phyloP scores from a whole-genome alignment of 192 early-diverging fungal genomes.

The Piromyces finnis region DNA sequence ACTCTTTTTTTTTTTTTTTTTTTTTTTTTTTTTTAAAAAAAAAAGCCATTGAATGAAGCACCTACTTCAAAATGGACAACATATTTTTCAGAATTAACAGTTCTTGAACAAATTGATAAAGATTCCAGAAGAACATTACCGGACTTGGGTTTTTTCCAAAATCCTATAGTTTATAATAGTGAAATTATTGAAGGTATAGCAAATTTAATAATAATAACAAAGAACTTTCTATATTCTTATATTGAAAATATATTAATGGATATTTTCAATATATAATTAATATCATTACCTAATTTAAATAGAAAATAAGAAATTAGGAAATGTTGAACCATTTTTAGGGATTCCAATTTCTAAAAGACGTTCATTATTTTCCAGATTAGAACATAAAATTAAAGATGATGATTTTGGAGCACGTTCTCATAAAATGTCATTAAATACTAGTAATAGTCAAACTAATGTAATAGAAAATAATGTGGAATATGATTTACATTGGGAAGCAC shows the following conservation, averaged over 20 bases:
- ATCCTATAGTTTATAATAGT: conserved; percentile 25
- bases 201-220: background rate
- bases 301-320: conserved; percentile 5
- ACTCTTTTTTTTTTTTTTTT: background rate
- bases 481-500: conserved; percentile 61
- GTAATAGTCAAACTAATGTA: background rate
- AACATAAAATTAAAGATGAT: conserved; percentile 28
- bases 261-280: too few species aligned
- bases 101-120: conserved; percentile 56
- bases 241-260: too few species aligned
- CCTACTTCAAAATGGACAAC: conserved; percentile 36
- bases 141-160: conserved; percentile 57
- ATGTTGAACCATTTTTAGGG: background rate
- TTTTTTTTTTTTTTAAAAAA: background rate
- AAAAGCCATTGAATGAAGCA: conserved; percentile 17
- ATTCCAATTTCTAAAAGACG: background rate
- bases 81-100: conserved; percentile 37
- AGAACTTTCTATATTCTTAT: background rate
- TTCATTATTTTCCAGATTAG: conserved; percentile 33
- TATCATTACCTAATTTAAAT: too few species aligned
- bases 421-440: background rate
- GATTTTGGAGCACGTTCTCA: conserved; percentile 34
- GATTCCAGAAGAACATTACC: conserved; percentile 56
- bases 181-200: background rate
- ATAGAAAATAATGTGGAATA: conserved; percentile 7